phyloP scores from a whole-genome alignment of 305 asterid genomes.

The Ilex paraguariensis region DNA sequence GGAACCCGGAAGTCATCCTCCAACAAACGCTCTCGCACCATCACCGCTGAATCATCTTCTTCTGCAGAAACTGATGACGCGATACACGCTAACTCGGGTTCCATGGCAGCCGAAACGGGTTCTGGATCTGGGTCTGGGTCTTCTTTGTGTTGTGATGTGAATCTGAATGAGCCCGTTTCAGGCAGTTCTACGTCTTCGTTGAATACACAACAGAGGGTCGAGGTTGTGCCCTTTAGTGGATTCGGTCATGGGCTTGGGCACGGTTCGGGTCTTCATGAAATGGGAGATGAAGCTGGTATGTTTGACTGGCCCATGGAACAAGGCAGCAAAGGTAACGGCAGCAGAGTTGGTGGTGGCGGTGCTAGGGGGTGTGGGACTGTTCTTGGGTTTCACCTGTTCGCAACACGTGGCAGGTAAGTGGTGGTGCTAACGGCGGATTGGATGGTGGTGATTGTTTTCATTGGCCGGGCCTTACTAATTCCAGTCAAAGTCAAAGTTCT shows the following conservation, averaged over 20 bases:
- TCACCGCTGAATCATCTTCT: not conserved
- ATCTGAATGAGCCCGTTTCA: conserved; percentile 26
- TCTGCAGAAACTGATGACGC: conserved; percentile 4
- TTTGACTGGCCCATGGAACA: conserved; percentile 45
- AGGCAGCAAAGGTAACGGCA: conserved; percentile 1
- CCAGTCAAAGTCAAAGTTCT: too few species aligned
- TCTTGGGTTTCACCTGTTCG: conserved; percentile 18
- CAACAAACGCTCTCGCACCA: conserved; percentile 33
- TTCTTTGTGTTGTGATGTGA: conserved; percentile 22
- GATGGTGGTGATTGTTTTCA: conserved; percentile 39
- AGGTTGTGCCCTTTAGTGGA: conserved; percentile 24
- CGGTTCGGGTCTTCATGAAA: conserved; percentile 24
- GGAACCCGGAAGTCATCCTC: conserved; percentile 37
- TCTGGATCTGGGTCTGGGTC: conserved; percentile 15
- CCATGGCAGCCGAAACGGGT: conserved; percentile 9
- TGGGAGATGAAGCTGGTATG: conserved; percentile 32
- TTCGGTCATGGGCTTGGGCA: conserved; percentile 24
- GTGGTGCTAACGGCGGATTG: conserved; percentile 22
- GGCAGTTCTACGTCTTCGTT: conserved; percentile 26
- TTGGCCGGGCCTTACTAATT: conserved; percentile 35
- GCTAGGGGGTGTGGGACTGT: not conserved
- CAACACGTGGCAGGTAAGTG: conserved; percentile 47
- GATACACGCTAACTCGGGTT: conserved; percentile 5
- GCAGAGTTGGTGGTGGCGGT: too few species aligned
- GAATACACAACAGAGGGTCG: conserved; percentile 20